Evolutionary conservation across 2,329 filamentous ascomycete genomes (phyloP).

Genomic region (Hyphodiscus sp.): DNA sequence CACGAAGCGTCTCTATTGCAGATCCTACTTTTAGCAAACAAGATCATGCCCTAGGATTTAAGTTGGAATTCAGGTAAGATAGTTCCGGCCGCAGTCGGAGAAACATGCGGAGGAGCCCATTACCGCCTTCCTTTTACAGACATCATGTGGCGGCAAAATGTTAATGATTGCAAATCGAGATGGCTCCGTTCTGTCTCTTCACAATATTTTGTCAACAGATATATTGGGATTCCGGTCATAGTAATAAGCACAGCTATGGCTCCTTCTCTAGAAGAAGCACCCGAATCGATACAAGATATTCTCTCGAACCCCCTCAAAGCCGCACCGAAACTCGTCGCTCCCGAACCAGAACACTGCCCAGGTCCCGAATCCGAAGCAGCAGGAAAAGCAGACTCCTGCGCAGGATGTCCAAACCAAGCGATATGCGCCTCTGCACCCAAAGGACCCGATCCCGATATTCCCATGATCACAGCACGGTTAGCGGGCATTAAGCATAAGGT

Average conservation of each 20-base stretch:
- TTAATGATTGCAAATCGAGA: too few species aligned
- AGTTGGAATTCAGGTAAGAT: too few species aligned
- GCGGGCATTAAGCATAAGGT: conserved; percentile 84
- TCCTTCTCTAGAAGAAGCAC: conserved; percentile 73
- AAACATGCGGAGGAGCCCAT: too few species aligned
- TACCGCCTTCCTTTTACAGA: too few species aligned
- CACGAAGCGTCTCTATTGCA: too few species aligned
- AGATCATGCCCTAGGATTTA: too few species aligned
- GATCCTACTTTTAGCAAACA: too few species aligned
- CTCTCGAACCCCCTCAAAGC: conserved; percentile 69
- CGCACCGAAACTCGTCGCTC: conserved; percentile 81
- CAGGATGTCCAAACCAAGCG: conserved; percentile 88
- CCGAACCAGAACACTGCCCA: conserved; percentile 94
- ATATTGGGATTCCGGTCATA: too few species aligned
- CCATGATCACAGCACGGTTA: conserved; percentile 78
- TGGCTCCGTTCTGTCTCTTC: too few species aligned
- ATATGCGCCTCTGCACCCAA: conserved; percentile 94
- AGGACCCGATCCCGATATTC: conserved; percentile 90
- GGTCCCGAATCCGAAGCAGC: conserved; percentile 74
- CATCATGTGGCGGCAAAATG: too few species aligned
- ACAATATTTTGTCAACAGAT: too few species aligned
- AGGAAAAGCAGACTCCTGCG: conserved; percentile 74
- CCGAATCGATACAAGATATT: conserved; percentile 59
- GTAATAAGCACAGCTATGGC: conserved; percentile 50
- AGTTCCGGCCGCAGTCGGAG: too few species aligned